Base-by-base conservation (phyloP, 2,329 filamentous ascomycete genomes). In the Diplocarpon mali region DNA sequence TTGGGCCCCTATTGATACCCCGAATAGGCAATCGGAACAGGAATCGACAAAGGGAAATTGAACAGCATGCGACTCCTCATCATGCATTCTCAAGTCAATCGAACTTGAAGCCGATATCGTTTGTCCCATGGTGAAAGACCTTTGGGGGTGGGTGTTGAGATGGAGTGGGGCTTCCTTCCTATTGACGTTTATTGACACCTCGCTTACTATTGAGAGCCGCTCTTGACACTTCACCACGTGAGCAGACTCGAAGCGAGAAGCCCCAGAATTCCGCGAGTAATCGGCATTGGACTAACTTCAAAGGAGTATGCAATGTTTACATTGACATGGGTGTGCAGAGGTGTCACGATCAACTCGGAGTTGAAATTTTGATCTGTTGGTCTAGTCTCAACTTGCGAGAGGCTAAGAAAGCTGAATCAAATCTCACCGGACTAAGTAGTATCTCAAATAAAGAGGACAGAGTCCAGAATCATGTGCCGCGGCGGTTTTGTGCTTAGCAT, bases 1-100 rank as follows among this genome's bases (percentile, higher is more conserved):
- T 46, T 40, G 43, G 42, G 42, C 35, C 44, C 31, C 45, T 56
- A 53, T 56, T 56, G 51, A 52, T 45, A 42, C n/a, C 44, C 43
- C n/a, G 44, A 53, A 36, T 29, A 24, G 48, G 40, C 29, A 48
- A 38, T 29, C 34, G 24, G 17, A 35, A 29, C 20, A 32, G 16
- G n/a, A 15, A 16, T 12, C 16, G 10, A 37, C 35, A 43, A 43
- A 43, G 41, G 16, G 16, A 17, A 27, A 31, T 11, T 24, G 27
- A 12, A 30, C 13, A 7, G 27, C 35, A 20, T 17, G 13, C 35
- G 6, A 14, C 9, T 9, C 30, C 17, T n/a, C n/a, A 38, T 24
- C 35, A 12, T 12, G 37, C 31, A 32, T n/a, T 11, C 15, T 35
- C 35, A 38, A 38, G 35, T 17, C 16, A 15, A 36, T 31, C n/a